Base-by-base conservation (phyloP, 116 monocot genomes). In the Thalassia testudinum region DNA sequence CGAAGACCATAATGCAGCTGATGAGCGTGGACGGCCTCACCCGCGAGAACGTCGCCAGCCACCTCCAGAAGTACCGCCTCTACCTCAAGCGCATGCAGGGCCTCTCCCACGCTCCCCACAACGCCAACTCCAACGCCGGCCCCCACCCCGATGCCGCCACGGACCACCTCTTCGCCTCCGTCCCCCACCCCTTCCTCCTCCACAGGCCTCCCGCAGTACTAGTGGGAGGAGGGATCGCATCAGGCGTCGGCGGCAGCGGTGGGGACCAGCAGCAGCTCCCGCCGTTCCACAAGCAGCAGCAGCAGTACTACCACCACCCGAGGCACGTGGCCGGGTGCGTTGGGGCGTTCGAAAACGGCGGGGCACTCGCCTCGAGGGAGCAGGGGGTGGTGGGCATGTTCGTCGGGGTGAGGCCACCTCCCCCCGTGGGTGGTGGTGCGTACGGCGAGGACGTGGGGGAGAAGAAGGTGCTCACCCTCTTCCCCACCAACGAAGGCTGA, bases 401-500 rank as follows among this genome's bases (percentile, higher is more conserved):
- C 30, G 30, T 10, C 45, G 18, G 15, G 10, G 18, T 45, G 10
- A 2, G 45, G 19, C 15, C 45, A 2, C 19, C 45, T 5, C 45
- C 45, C 6, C 55, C 63, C 43, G 67, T 62, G 30, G 24, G 49
- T 19, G 53, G 21, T 23, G 66, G 37, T 8, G 76, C 60, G 25
- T 73, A 71, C 44, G 74, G 77, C 50, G 50, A 27, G 13, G 62
- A 60, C 5, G 50, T 62, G 13, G 75, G 51, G 10, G 81, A 58
- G 23, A 64, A 74, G 40, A 74, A 66, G 50, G 77, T 68, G 66
- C 62, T 89, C 12, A 72, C 83, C 16, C 72, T 89, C 10, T 89
- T 89, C 45, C 89, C 89, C 6, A 80, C 77, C 0, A 67, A 72
- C 16, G 73, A 82, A 13, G 78, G 73, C 47, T 87, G 67, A 78